phyloP scores from a whole-genome alignment of 2,329 filamentous ascomycete genomes.

The Clarireedia homoeocarpa region DNA sequence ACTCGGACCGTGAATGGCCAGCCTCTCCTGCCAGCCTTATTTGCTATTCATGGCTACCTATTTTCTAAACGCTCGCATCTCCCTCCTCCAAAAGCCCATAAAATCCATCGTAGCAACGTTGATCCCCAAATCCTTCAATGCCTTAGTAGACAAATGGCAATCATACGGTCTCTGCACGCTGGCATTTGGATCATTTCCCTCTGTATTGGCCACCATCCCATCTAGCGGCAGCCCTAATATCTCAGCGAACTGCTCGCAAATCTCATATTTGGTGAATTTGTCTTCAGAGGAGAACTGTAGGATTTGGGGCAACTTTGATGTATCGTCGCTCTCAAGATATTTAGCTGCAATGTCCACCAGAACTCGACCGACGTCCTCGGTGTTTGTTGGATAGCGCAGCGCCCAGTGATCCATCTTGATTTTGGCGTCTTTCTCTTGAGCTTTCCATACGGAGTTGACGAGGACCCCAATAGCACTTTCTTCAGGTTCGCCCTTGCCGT shows the following conservation, averaged over 20 bases:
- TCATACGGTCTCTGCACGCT: conserved; percentile 77
- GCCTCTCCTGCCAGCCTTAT: no score
- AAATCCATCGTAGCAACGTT: conserved; percentile 70
- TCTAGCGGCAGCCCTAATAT: conserved; percentile 69
- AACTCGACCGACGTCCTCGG: conserved; percentile 76
- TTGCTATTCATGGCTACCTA: conserved; percentile 9
- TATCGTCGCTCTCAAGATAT: conserved; percentile 48
- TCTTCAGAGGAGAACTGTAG: conserved; percentile 87
- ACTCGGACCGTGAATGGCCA: no score
- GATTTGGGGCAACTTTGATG: conserved; percentile 53
- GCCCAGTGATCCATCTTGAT: conserved; percentile 84
- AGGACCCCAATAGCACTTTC: conserved; percentile 82
- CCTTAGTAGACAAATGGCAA: conserved; percentile 75
- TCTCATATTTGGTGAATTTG: conserved; percentile 81
- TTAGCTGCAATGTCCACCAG: conserved; percentile 58
- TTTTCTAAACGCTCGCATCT: conserved; percentile 46
- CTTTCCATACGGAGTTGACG: conserved; percentile 68
- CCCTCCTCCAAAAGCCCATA: conserved; percentile 68
- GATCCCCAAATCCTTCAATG: conserved; percentile 65
- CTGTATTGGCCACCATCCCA: conserved; percentile 59
- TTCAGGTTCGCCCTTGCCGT: conserved; percentile 64
- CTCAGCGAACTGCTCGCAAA: conserved; percentile 68
- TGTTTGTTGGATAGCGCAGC: conserved; percentile 79
- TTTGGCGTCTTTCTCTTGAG: conserved; percentile 52
- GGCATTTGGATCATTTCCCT: conserved; percentile 64